phyloP scores from a whole-genome alignment of 768 basidiomycete species.

The Kwoniella sp. region DNA sequence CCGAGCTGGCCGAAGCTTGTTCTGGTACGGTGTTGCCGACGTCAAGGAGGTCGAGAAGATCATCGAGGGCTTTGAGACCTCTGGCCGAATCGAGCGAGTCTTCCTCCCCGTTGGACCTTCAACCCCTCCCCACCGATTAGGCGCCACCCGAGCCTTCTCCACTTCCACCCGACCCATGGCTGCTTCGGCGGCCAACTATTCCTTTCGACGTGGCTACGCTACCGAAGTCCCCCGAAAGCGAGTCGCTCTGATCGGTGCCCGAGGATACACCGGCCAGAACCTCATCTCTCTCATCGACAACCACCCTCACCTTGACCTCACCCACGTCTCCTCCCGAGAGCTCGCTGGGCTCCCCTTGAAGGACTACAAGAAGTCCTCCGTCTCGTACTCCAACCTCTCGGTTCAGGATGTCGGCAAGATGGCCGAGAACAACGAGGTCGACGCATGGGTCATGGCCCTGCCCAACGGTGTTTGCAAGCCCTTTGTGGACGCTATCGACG shows the following conservation, averaged over 20 bases:
- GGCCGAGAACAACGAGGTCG: conserved; percentile 86
- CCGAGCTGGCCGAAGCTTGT: conserved; percentile 85
- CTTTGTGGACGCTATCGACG: conserved; percentile 91
- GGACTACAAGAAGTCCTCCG: conserved; percentile 73
- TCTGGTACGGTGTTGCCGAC: conserved; percentile 96
- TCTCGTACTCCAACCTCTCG: conserved; percentile 81
- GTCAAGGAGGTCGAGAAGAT: conserved; percentile 86
- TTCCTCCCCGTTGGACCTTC: conserved; percentile 75
- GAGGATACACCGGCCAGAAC: conserved; percentile 93
- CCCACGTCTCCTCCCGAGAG: conserved; percentile 96
- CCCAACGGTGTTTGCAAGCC: conserved; percentile 98
- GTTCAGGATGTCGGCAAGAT: conserved; percentile 77
- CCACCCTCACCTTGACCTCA: conserved; percentile 86
- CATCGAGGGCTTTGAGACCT: conserved; percentile 66
- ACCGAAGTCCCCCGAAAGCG: conserved; percentile 79
- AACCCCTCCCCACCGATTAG: conserved; percentile 56
- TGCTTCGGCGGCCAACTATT: conserved; percentile 58
- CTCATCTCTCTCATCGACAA: conserved; percentile 78
- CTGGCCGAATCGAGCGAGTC: conserved; percentile 79
- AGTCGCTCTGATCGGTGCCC: conserved; percentile 91
- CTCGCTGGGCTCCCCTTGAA: conserved; percentile 78
- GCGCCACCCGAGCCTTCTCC: conserved; percentile 61
- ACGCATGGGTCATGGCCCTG: conserved; percentile 98
- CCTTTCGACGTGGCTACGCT: conserved; percentile 71
- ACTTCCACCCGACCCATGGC: conserved; percentile 53